Base-by-base conservation (phyloP, 2,329 filamentous ascomycete species). In the Cordyceps tenuipes region DNA sequence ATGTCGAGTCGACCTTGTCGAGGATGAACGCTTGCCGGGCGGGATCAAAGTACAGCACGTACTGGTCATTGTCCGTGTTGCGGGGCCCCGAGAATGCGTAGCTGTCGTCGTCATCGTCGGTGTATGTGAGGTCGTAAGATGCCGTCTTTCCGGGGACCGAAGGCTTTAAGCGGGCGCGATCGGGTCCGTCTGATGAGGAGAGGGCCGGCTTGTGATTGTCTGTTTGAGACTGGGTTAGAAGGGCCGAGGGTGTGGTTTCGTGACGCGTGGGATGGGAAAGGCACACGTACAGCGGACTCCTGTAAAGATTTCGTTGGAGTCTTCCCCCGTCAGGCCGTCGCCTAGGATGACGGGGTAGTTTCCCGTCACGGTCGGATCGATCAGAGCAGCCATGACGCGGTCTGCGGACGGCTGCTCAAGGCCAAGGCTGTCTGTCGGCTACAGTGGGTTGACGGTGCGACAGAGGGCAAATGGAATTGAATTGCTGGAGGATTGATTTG, bases 1-100 rank as follows among this genome's bases (percentile, higher is more conserved):
- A 88, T 44, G 86, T 86, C n/a, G 86, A 88, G 69, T 90, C 84
- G 59, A 97, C 78, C 56, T 85, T 85, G 75, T 97, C 91, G 59
- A 97, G 80, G 31, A 94, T 85, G 65, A 94, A 94, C 60, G 82
- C 87, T 68, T 93, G 85, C 57, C 84, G 85, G 19, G 79, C 77
- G 9, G 87, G 80, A 71, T 96, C 89, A 69, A 93, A 94, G 61
- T 93, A 82, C 56, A 96, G 80, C 43, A 86, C 82, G 68, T 83
- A 86, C 69, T 86, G 80, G 59, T 76, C 77, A 60, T 81, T 77
- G 61, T 80, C 79, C 26, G 77, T 79, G 59, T 79, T 79, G 57
- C 85, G 79, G 2, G 78, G 79, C 62, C 87, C 86, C 49, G 80
- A 78, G 68, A 85, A 87, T 34, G 79, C 75, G 67, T 87, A 86